These are phyloP conservation scores for Gentiana dahurica DNA, from an alignment of 257 asterid species.

Conservation along the genomic window DNA sequence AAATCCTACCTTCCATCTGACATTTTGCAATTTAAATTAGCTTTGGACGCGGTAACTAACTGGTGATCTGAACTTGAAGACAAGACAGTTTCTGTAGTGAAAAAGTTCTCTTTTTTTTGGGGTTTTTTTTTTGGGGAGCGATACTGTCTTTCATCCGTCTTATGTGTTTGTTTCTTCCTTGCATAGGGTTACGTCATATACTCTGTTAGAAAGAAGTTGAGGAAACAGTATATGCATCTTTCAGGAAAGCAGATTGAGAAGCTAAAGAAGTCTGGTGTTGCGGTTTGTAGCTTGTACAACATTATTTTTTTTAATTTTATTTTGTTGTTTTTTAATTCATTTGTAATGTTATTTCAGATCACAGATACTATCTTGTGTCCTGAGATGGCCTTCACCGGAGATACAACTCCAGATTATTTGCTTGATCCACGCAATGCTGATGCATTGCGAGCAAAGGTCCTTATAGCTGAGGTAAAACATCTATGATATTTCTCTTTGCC, in stretches of 20 bases:
- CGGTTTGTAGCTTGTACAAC: constrained; percentile 30
- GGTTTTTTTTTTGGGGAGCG: too few relatives aligned
- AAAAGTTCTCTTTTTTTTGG: too few relatives aligned
- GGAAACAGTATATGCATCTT: constrained; percentile 76
- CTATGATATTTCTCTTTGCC: too few relatives aligned
- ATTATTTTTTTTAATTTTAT: background rate
- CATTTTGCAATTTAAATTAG: too few relatives aligned
- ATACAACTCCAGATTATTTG: constrained; percentile 71
- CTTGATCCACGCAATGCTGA: constrained; percentile 84
- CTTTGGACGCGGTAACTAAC: too few relatives aligned
- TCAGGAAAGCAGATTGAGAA: constrained; percentile 91
- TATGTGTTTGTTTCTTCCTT: background rate
- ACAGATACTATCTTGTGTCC: constrained; percentile 82
- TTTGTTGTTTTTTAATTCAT: background rate
- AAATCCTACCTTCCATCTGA: too few relatives aligned
- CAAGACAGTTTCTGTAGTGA: too few relatives aligned
- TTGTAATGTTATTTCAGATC: constrained; percentile 37
- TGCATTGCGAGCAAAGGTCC: constrained; percentile 91
- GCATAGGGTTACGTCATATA: constrained; percentile 88
- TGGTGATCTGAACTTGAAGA: too few relatives aligned
- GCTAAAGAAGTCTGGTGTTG: constrained; percentile 88
- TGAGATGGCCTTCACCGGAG: constrained; percentile 97
- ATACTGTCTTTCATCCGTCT: background rate
- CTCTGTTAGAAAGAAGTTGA: constrained; percentile 82
- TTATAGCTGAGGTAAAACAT: constrained; percentile 70